A percentile compares a stretch with the other conserved stretches of the same genome.
These are phyloP conservation scores for Leptographium galeiforme DNA, from an alignment of 2,329 filamentous ascomycete species.

Conservation along the genomic window DNA sequence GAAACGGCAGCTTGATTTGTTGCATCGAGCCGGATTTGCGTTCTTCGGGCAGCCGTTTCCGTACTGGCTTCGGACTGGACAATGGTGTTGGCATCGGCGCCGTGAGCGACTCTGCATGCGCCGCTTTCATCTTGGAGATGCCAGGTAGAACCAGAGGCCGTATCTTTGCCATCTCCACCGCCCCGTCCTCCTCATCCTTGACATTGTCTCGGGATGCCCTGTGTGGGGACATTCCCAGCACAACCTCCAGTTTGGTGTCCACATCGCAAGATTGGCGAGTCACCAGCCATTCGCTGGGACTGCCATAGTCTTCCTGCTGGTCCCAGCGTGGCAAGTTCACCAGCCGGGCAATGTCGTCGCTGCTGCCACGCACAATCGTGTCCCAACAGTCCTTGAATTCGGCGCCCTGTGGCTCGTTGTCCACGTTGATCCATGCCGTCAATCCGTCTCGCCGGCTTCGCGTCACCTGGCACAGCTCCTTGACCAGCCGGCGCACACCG, in stretches of 20 bases:
- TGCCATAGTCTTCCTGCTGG: conserved; percentile 37
- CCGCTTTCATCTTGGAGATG: not conserved
- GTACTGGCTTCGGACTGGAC: conserved; percentile 38
- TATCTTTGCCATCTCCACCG: not conserved
- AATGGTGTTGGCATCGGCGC: conserved; percentile 40
- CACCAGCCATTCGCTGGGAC: conserved; percentile 20
- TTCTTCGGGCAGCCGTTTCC: conserved; percentile 25
- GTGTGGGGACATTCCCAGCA: conserved; percentile 19
- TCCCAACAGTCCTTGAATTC: conserved; percentile 94
- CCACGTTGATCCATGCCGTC: conserved; percentile 89
- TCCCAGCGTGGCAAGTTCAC: conserved; percentile 51
- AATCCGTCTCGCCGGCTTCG: conserved; percentile 70
- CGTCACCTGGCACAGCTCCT: conserved; percentile 82
- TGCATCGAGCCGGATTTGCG: conserved; percentile 20
- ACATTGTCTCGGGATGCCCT: conserved; percentile 9
- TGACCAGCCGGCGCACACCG: conserved; percentile 76
- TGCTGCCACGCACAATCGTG: conserved; percentile 72
- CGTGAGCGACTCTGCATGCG: conserved; percentile 20
- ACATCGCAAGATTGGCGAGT: conserved; percentile 27
- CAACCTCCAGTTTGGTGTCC: conserved; percentile 26
- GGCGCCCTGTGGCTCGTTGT: conserved; percentile 65
- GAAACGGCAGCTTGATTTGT: conserved; percentile 38
- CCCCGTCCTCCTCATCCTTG: not conserved
- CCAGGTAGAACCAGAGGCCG: not conserved
- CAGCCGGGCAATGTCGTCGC: conserved; percentile 71